Base-by-base conservation (phyloP, 495 filamentous ascomycete genomes). In the Aspergillus campestris region DNA sequence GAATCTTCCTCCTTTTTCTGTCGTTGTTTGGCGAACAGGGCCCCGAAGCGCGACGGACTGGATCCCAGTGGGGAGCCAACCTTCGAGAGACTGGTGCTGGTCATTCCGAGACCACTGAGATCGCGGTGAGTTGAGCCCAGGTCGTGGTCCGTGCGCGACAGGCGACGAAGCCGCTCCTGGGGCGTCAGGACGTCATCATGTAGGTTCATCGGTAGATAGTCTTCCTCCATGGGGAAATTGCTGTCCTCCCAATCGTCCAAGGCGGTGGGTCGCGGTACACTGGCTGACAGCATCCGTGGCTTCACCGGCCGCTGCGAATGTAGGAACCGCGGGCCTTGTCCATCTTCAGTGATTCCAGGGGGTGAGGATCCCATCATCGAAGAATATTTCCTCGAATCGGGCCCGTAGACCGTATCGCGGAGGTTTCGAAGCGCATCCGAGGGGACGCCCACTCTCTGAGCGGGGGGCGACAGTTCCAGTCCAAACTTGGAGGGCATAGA, bases 401-500 rank as follows among this genome's bases (percentile, higher is more conserved):
- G 75, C n/a, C 85, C 86, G 65, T 89, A 96, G 8, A 87, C 88
- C 1, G 87, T 85, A 50, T 83, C 83, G 51, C 90, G 89, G 31
- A 96, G 73, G 49, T 82, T 83, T 49, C 87, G 82, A 12, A 95
- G 69, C 10, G 86, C 77, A 49, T 88, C 83, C 5, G 83, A 80
- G 3, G 84, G 84, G 38, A 77, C 72, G 18, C 62, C 62, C 5
- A 64, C 67, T 48, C 70, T 55, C 31, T 72, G 72, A 31, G 71
- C 59, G 0, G 91, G 87, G 12, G 90, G 88, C 3, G 90, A 94
- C 29, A 70, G 51, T 38, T 95, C 92, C 46, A 95, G 65, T 8
- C 88, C 89, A 56, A 97, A 96, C 51, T 89, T 88, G 10, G 89
- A 85, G 1, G 92, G 92, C 31, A 98, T 83, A 1, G 92, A 97